Base-by-base conservation (phyloP, 495 filamentous ascomycete genomes). In the Podospora fimiseda region DNA sequence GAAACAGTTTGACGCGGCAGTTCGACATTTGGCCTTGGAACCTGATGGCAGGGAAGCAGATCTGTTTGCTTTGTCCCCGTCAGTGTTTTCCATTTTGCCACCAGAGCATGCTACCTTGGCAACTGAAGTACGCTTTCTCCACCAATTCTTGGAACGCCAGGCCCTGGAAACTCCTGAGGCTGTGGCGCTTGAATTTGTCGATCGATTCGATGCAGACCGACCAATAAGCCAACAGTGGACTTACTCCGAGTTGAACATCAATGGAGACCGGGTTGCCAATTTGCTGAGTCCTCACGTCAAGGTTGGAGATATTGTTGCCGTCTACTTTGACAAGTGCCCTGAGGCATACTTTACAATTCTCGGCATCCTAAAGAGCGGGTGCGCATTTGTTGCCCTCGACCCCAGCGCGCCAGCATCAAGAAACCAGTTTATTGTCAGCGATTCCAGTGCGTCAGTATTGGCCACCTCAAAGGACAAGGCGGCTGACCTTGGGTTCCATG, bases 311-410 rank as follows among this genome's bases (percentile, higher is more conserved):
- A 77, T 90, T n/a, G 72, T 95, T 15, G 86, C 80, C 0, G 80
- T 89, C 7, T 86, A 85, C 62, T 92, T 95, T 59, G 80, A 90
- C 48, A 91, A 91, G 64, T 89, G 82, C 55, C 82, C 88, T 1
- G 81, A 87, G 44, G 80, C 89, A 9, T 90, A 85, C 42, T 84
- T 90, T 54, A 80, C 86, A 2, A 88, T 92, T 19, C 71, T 93
- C 5, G 89, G 87, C 4, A 83, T 91, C 40, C 69, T 93, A 43
- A 93, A 93, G 64, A 81, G 83, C 5, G 91, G 90, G 0, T 92
- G 86, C 60, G 79, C 82, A 1, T 96, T 90, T 68, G 73, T 96
- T 16, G 89, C 90, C 0, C 71, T 84, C 33, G 90, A 84, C 72
- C 83, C 77, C 2, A 75, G 65, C 7, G 79, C 86, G 0, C 88